These are phyloP conservation scores for Elaeis guineensis DNA, from an alignment of 176 grass and related monocot species.

Conservation along the genomic window DNA sequence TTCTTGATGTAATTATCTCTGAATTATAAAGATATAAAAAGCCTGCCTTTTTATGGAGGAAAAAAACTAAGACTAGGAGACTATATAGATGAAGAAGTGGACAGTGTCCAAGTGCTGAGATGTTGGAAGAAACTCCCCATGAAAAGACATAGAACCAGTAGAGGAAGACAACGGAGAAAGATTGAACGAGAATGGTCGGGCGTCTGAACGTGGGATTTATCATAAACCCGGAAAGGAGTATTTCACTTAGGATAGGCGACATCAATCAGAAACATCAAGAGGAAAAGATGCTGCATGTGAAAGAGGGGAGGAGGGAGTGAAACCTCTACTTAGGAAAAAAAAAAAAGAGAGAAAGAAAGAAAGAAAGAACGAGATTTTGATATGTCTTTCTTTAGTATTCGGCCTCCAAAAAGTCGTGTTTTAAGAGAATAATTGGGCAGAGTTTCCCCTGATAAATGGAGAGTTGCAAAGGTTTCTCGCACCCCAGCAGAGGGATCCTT, in stretches of 20 bases:
- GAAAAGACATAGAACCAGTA: conserved; percentile 98
- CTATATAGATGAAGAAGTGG: too few species aligned
- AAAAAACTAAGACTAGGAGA: background rate
- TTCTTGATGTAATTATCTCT: too few species aligned
- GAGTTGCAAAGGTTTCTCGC: too few species aligned
- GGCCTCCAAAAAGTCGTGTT: too few species aligned
- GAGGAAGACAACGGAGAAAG: conserved; percentile 83
- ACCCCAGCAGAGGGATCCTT: too few species aligned
- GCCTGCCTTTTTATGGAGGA: background rate
- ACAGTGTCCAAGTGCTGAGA: background rate
- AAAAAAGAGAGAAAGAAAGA: too few species aligned
- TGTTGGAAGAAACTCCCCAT: conserved; percentile 24
- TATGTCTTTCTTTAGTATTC: background rate
- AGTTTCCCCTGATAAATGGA: too few species aligned
- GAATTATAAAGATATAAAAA: too few species aligned
- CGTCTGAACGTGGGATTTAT: conserved; percentile 45
- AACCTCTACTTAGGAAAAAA: background rate
- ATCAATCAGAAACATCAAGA: conserved; percentile 17
- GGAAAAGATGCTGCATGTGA: conserved; percentile 4
- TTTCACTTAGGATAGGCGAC: conserved; percentile 18
- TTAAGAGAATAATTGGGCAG: too few species aligned
- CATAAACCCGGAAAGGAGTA: conserved; percentile 43
- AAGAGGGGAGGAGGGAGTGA: background rate
- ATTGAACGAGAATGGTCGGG: conserved; percentile 49
- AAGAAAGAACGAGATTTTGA: background rate